Evolutionary conservation across 164 flowering plant species (phyloP).

Genomic region (Piper longum): DNA sequence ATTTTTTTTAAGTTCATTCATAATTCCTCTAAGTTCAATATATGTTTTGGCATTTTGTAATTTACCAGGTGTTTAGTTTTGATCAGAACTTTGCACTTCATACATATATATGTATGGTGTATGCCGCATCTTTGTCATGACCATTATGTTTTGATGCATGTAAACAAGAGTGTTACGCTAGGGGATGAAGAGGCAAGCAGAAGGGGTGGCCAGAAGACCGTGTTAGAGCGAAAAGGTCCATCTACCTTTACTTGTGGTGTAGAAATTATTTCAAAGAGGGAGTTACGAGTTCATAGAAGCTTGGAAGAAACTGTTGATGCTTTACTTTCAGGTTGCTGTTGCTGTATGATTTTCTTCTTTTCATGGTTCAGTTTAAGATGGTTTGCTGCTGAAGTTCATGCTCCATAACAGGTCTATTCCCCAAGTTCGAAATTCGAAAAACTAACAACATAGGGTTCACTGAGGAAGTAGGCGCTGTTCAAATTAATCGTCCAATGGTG

Average conservation of each 20-base stretch:
- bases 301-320: slow-evolving; percentile 91
- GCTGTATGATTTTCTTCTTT: not conserved
- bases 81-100: too few species aligned
- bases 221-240: slow-evolving; percentile 86
- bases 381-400: slow-evolving; percentile 1
- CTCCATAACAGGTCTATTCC: slow-evolving; percentile 42
- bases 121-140: not conserved
- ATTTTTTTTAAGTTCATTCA: too few species aligned
- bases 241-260: slow-evolving; percentile 75
- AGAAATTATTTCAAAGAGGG: slow-evolving; percentile 74
- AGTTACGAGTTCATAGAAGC: slow-evolving; percentile 65
- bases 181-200: slow-evolving; percentile 97
- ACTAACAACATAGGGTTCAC: slow-evolving; percentile 21
- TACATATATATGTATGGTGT: not conserved
- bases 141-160: slow-evolving; percentile 7
- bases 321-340: slow-evolving; percentile 54
- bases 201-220: slow-evolving; percentile 82
- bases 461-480: slow-evolving; percentile 6
- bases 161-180: slow-evolving; percentile 64
- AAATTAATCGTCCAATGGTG: slow-evolving; percentile 13
- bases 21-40: too few species aligned
- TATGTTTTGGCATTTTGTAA: too few species aligned
- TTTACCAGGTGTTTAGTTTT: too few species aligned
- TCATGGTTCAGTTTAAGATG: not conserved
- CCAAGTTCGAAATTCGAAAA: slow-evolving; percentile 56